phyloP scores from a whole-genome alignment of 2,329 filamentous ascomycete genomes.

The Paraphaeosphaeria minitans region DNA sequence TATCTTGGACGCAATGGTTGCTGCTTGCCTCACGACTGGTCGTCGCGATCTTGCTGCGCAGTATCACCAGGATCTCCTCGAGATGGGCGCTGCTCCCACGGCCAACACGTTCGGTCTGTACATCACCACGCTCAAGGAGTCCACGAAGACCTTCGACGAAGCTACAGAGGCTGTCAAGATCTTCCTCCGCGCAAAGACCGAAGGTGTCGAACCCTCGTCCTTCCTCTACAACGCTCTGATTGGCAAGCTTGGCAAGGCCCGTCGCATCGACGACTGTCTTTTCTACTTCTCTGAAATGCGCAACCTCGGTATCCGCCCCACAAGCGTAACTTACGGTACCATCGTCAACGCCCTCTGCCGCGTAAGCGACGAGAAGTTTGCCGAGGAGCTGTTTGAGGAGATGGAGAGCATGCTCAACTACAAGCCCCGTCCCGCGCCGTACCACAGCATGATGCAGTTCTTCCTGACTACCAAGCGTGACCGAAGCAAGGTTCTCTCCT shows the following conservation, averaged over 20 bases:
- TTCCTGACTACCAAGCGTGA: conserved; percentile 98
- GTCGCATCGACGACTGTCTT: conserved; percentile 95
- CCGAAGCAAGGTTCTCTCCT: conserved; percentile 87
- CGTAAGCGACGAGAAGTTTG: conserved; percentile 96
- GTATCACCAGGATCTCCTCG: conserved; percentile 88
- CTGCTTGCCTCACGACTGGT: conserved; percentile 82
- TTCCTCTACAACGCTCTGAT: conserved; percentile 99
- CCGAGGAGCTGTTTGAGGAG: conserved; percentile 96
- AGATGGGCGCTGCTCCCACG: conserved; percentile 88
- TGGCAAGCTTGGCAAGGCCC: conserved; percentile 96
- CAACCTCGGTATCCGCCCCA: conserved; percentile 86
- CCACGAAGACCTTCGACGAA: conserved; percentile 96
- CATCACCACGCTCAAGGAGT: conserved; percentile 98
- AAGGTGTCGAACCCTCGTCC: conserved; percentile 93
- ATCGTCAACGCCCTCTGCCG: conserved; percentile 97
- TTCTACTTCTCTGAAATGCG: conserved; percentile 99
- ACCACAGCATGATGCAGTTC: conserved; percentile 99
- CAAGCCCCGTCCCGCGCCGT: conserved; percentile 94
- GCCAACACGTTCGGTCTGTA: conserved; percentile 98
- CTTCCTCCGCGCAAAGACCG: conserved; percentile 89
- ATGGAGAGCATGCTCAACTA: conserved; percentile 99
- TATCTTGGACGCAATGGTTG: conserved; percentile 95
- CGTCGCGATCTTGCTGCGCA: conserved; percentile 80
- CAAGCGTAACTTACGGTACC: conserved; percentile 96
- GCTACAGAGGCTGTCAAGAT: conserved; percentile 96